A percentile compares a stretch with the other conserved stretches of the same genome.
Conservation (phyloP, 1,284 basidiomycete species). For the Trichosporon sp. region DNA sequence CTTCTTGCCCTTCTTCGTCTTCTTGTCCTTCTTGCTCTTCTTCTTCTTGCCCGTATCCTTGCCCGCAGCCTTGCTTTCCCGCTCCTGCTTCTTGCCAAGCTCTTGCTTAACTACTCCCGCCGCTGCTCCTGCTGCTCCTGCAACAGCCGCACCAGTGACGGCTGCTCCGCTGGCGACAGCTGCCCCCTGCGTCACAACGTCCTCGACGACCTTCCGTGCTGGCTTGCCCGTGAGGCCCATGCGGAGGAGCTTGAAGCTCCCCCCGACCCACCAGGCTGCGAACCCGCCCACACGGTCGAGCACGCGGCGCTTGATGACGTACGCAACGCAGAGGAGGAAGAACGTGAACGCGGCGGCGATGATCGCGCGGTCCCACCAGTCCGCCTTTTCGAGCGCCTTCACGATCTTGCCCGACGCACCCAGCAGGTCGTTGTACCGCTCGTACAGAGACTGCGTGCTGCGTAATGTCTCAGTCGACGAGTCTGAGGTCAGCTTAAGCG, state of each 20-base stretch:
- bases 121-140: neutral
- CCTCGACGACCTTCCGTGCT: conserved; percentile 2
- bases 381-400: conserved; percentile 79
- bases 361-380: conserved; percentile 86
- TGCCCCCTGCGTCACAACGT: neutral
- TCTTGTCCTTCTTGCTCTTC: conserved; percentile 60
- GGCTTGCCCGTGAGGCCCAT: conserved; percentile 39
- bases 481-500: conserved; percentile 59
- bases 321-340: conserved; percentile 79
- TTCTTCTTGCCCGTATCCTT: conserved; percentile 29
- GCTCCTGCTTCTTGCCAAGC: neutral
- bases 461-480: conserved; percentile 74
- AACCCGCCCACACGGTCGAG: conserved; percentile 63
- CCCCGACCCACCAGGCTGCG: conserved; percentile 53
- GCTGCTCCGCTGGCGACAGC: conserved; percentile 16
- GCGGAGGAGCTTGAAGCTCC: conserved; percentile 46
- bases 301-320: conserved; percentile 81
- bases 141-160: neutral
- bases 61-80: neutral
- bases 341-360: conserved; percentile 75
- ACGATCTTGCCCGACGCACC: conserved; percentile 78
- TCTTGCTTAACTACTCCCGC: conserved; percentile 1
- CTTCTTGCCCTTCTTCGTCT: conserved; percentile 45
- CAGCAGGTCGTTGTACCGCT: conserved; percentile 72
- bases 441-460: conserved; percentile 75